These are phyloP conservation scores for Phaeotremella skinneri DNA, from an alignment of 768 basidiomycete genomes.

Conservation along the genomic window DNA sequence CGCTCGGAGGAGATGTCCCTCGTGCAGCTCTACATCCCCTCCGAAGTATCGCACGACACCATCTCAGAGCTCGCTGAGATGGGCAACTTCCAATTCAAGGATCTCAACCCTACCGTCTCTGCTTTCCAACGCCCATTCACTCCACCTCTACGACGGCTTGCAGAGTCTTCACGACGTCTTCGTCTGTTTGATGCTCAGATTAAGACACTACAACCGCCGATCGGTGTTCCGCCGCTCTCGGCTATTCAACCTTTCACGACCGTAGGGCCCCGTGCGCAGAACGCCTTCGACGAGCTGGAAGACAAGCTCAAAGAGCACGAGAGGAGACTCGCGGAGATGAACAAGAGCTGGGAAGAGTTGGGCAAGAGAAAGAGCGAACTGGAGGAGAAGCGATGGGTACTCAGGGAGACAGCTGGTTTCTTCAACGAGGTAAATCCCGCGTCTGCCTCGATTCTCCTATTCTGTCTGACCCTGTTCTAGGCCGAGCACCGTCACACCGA, in stretches of 20 bases:
- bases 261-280: constrained; percentile 86
- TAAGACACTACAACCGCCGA: constrained; percentile 74
- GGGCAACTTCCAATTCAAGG: constrained; percentile 94
- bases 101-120: constrained; percentile 90
- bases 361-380: constrained; percentile 82
- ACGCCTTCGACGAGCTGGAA: constrained; percentile 90
- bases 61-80: constrained; percentile 93
- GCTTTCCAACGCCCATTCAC: constrained; percentile 98
- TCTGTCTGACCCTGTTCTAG: constrained; percentile 52
- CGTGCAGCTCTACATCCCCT: constrained; percentile 93
- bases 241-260: constrained; percentile 84
- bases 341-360: constrained; percentile 82
- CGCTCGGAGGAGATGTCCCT: constrained; percentile 98
- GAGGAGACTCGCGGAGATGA: constrained; percentile 79
- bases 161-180: constrained; percentile 92
- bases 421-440: constrained; percentile 69
- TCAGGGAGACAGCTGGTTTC: constrained; percentile 92
- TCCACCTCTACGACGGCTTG: constrained; percentile 88
- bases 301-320: constrained; percentile 84
- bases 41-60: constrained; percentile 95
- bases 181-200: constrained; percentile 87
- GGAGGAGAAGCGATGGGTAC: constrained; percentile 87
- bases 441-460: background rate
- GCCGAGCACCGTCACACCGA: constrained; percentile 74
- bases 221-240: constrained; percentile 78